Base-by-base conservation (phyloP, 192 early-diverging fungal species). In the Coemansia sp. region DNA sequence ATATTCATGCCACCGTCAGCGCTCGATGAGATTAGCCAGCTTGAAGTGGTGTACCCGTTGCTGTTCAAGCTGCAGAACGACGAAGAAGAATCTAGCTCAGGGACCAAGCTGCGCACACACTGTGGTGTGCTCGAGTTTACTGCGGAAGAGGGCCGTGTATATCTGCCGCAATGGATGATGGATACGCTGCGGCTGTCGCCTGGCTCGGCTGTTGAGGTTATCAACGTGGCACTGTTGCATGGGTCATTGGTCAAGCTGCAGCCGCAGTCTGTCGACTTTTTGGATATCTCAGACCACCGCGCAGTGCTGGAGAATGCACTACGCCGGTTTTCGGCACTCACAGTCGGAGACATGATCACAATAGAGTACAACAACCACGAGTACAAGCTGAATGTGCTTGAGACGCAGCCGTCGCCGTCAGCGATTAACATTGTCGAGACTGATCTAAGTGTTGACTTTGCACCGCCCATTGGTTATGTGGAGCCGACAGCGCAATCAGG, bases 151-250 rank as follows among this genome's bases (percentile, higher is more conserved):
- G 97, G 97, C 29, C 79, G 92, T 9, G 90, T 88, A 9, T 99
- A 97, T 70, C 69, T 99, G 47, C 97, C 97, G 54, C 91, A 93
- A 45, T 99, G 97, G 97, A 96, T 99, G 95, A 96, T 98, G 94
- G 85, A 89, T 64, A 90, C 90, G 3, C 78, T 99, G 57, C 57
- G 78, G 19, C 66, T 96, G 35, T 67, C 88, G 50, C 88, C 90
- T 51, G 94, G 96, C 8, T 76, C 88, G 18, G 62, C 94, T 18
- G 83, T 96, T 13, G 85, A 89, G 61, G 84, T 95, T 20, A 91
- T 86, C 56, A 97, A 91, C 65, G 82, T 85, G 13, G 77, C 83
- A 16, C 77, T 99, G 22, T 86, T 92, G 7, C 76, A 92, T 0
- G 96, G 97, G 22, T 86, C 69, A 1, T 92, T 94, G 84, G 94